phyloP scores from a whole-genome alignment of 1,139 yeast genomes.

The Taphrina flavorubra region DNA sequence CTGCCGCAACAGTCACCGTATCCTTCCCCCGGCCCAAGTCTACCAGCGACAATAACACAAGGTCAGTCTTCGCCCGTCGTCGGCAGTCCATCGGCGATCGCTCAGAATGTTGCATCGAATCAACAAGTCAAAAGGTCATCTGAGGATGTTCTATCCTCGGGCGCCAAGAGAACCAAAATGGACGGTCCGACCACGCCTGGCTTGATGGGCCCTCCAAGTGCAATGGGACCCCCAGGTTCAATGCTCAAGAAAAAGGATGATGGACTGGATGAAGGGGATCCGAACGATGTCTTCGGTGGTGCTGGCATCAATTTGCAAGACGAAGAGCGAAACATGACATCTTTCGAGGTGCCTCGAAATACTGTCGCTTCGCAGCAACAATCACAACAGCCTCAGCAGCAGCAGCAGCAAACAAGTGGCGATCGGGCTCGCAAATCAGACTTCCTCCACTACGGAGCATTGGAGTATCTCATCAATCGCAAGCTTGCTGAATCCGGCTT shows the following conservation, averaged over 20 bases:
- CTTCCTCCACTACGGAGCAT: constrained; percentile 27
- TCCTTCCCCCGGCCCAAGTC: neutral
- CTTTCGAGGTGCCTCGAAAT: constrained; percentile 30
- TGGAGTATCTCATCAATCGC: constrained; percentile 20
- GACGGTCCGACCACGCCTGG: constrained; percentile 29
- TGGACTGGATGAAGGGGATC: constrained; percentile 37
- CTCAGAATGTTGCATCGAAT: neutral
- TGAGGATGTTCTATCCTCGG: constrained; percentile 5
- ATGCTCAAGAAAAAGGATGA: constrained; percentile 21
- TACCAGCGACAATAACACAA: neutral
- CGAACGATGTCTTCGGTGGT: constrained; percentile 37
- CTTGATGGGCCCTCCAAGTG: constrained; percentile 33
- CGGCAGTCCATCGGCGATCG: neutral
- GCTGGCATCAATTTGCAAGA: constrained; percentile 39
- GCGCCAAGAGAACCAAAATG: constrained; percentile 14
- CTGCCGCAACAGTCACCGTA: neutral
- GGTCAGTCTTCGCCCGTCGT: neutral
- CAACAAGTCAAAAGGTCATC: constrained; percentile 6
- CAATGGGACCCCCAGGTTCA: constrained; percentile 19
- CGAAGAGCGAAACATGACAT: constrained; percentile 36
- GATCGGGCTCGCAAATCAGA: constrained; percentile 30
- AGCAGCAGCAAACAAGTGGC: constrained; percentile 4
- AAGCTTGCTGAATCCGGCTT: constrained; percentile 26
- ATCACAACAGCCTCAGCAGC: constrained; percentile 1
- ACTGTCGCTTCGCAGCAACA: neutral